Evolutionary conservation across 2,329 filamentous ascomycete genomes (phyloP).

Genomic region (Penicillium sp.): DNA sequence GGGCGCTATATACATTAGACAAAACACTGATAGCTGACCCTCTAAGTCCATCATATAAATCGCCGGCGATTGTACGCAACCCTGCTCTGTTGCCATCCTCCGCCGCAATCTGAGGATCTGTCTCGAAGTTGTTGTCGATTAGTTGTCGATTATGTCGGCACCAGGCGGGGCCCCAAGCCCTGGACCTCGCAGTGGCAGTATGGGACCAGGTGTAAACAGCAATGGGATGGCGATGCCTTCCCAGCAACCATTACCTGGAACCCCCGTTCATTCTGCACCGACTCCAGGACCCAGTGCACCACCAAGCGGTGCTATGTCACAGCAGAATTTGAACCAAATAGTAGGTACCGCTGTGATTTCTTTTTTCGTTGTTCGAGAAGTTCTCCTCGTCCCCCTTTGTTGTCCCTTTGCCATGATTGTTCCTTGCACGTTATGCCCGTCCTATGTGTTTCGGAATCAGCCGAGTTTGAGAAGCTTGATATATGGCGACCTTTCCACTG

Average conservation of each 20-base stretch:
- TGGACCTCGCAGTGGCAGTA: conserved; percentile 50
- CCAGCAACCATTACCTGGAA: conserved; percentile 49
- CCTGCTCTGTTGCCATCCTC: not conserved
- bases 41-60: not conserved
- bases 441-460: not conserved
- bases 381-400: not conserved
- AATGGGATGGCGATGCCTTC: conserved; percentile 48
- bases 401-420: not conserved
- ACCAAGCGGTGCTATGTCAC: conserved; percentile 59
- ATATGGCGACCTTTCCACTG: not conserved
- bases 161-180: conserved; percentile 50
- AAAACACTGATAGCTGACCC: not conserved
- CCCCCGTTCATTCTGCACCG: conserved; percentile 48
- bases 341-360: conserved; percentile 57
- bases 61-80: not conserved
- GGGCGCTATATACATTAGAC: not conserved
- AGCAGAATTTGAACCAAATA: conserved; percentile 93
- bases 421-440: not conserved
- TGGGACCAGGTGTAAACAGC: conserved; percentile 43
- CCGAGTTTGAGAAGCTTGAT: not conserved
- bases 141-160: conserved; percentile 41
- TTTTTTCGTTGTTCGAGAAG: not conserved
- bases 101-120: not conserved
- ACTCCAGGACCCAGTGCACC: conserved; percentile 39
- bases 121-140: not conserved